Base-by-base conservation (phyloP, 169 alveolate genomes). In the Plasmodium fragile region DNA sequence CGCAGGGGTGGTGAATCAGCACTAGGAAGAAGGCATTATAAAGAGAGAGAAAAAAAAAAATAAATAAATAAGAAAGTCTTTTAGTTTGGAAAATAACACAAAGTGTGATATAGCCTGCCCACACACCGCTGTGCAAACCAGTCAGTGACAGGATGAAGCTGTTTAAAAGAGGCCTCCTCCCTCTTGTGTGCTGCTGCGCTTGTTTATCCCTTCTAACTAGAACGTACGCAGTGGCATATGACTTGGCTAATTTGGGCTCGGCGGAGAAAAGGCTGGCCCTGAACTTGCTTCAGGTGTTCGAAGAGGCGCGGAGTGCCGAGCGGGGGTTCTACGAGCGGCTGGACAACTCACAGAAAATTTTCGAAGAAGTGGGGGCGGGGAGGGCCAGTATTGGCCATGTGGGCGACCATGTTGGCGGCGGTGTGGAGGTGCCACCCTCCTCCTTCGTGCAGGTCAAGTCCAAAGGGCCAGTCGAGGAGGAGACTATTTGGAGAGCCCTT, bases 401-500 rank as follows among this genome's bases (percentile, higher is more conserved):
- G 41, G 41, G 6, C 45, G 8, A 5, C 45, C 0, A 5, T 4
- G 10, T 39, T 39, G 45, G 45, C 1, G 45, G 8, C 45, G 6
- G 5, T 5, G 45, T 0, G 45, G 6, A 39, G 45, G 45, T 0
- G 45, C 45, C 45, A 39, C 28, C 81, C n/a, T 0, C 93, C 16
- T 72, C 85, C 49, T 87, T 87, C 80, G 59, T 87, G 4, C 89
- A 87, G n/a, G 45, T 87, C 53, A 52, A 41, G 49, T 87, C 89
- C 25, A 87, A 78, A 71, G 93, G 93, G 8, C 93, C 93, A 2
- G 93, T 87, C 34, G 93, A 87, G 25, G 93, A 87, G 52, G 93
- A 87, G 45, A 87, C 93, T 8, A 87, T 87, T 11, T 87, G 93
- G 93, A 87, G 93, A 18, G 93, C 93, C 18, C 45, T 87, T 16